Base-by-base conservation (phyloP, 208 protist genomes). In the Leishmania amazonensis region DNA sequence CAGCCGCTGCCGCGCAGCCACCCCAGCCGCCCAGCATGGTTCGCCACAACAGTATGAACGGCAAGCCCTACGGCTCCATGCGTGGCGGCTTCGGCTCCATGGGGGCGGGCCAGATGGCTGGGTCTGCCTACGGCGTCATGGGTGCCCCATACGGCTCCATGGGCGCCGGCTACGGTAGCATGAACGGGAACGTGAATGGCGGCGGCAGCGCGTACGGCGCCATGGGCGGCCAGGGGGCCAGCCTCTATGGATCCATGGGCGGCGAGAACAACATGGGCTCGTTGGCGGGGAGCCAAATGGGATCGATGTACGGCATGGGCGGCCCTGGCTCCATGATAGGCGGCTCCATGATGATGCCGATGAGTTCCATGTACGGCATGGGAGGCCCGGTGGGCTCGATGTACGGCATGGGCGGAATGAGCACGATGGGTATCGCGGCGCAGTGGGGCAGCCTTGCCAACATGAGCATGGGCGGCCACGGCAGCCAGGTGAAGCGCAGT, bases 371-470 rank as follows among this genome's bases (percentile, higher is more conserved):
- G 77, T 88, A 83, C 77, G 79, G 62, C 38, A 54, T 67, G 3
- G 75, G 75, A 35, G 81, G 76, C 38, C 73, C 79, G 75, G 77
- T 81, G 77, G 71, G 68, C 38, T 83, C 83, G 1, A 75, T 85
- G 72, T 85, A 85, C 65, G 82, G 82, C 73, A 79, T 87, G 68
- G 86, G 85, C 60, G 80, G 71, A 71, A 88, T 81, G 42, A 93
- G 86, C 78, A 80, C 86, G 21, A 85, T 89, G 80, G 87, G 86
- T 76, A 87, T 91, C 54, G 87, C 85, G 8, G 81, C 87, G 40
- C 89, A 93, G 85, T 95, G 92, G 90, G 87, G 84, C 75, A 94
- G 85, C 70, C 83, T 95, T 38, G 84, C 84, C 40, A 90, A 91
- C 81, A 90, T 94, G 82, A 83, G 62, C 60, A 75, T 74, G 62